phyloP scores from a whole-genome alignment of 495 filamentous ascomycete genomes.

The Neurospora africana region DNA sequence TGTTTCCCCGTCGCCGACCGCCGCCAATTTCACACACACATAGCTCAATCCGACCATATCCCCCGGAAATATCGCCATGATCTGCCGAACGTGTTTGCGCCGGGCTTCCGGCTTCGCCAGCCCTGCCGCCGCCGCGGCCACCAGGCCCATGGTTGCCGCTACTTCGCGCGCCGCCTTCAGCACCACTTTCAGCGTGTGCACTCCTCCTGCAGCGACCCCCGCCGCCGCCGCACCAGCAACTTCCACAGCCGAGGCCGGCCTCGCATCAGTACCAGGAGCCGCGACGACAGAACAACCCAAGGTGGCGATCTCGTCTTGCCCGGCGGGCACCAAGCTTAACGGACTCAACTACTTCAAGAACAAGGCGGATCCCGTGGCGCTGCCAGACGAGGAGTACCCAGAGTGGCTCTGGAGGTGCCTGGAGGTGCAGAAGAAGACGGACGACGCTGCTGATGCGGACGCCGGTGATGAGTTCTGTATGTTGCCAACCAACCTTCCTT shows the following conservation, averaged over 20 bases:
- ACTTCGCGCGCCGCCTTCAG: slow-evolving; percentile 16
- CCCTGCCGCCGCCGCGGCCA: slow-evolving; percentile 3
- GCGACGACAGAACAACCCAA: slow-evolving; percentile 6
- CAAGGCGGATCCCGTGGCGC: slow-evolving; percentile 57
- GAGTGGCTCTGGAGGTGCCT: slow-evolving; percentile 82
- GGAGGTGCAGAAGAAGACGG: slow-evolving; percentile 39
- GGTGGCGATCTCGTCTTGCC: slow-evolving; percentile 32
- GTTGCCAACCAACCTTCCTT: slow-evolving; percentile 17
- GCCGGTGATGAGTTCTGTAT: slow-evolving; percentile 65
- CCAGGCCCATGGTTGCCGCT: slow-evolving; percentile 5
- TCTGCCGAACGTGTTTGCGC: slow-evolving; percentile 36
- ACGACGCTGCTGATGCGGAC: slow-evolving; percentile 26
- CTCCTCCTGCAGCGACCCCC: slow-evolving; percentile 18
- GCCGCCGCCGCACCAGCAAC: slow-evolving; percentile 10
- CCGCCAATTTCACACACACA: background rate
- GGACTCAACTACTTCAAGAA: slow-evolving; percentile 84
- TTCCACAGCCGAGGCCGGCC: slow-evolving; percentile 2
- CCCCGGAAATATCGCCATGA: slow-evolving; percentile 24
- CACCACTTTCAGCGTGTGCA: slow-evolving; percentile 16
- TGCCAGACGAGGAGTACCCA: slow-evolving; percentile 79
- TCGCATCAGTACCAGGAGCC: background rate
- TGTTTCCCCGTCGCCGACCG: slow-evolving; percentile 1
- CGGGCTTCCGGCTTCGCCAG: slow-evolving; percentile 19
- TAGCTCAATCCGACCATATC: background rate
- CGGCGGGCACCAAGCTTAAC: slow-evolving; percentile 60